Evolutionary conservation across 2,329 filamentous ascomycete species (phyloP).

Genomic region (Aspergillus jensenii): DNA sequence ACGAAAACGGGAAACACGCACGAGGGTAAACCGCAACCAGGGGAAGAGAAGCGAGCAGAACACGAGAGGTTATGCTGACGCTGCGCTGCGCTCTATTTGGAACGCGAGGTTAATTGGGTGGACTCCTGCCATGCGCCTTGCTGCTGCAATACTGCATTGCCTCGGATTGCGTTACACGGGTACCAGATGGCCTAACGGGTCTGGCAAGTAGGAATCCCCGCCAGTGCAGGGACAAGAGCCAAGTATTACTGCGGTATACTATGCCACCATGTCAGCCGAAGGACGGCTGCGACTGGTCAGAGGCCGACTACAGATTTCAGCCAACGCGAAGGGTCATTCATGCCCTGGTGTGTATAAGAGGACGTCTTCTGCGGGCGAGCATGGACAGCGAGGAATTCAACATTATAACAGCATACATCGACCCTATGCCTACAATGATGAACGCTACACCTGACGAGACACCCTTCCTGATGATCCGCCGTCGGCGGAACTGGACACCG

Average conservation of each 20-base stretch:
- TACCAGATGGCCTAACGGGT: neutral
- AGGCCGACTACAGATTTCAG: neutral
- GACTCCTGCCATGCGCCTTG: neutral
- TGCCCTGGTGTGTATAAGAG: neutral
- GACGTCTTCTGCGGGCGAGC: neutral
- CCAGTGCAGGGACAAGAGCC: neutral
- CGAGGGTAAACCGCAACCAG: no score
- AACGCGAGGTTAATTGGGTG: neutral
- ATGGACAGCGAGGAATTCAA: rapidly evolving
- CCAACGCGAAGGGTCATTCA: neutral
- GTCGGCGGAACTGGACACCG: neutral
- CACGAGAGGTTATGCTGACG: no score
- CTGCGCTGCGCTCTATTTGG: no score
- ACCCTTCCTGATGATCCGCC: neutral
- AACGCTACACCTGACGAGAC: neutral
- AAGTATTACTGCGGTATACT: neutral
- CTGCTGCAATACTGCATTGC: neutral
- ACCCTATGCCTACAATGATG: neutral
- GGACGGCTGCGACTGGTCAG: neutral
- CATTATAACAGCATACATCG: no score
- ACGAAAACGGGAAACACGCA: no score
- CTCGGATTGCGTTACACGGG: neutral
- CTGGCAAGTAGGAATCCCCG: neutral
- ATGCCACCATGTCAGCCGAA: neutral
- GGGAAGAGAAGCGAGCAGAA: no score